These are phyloP conservation scores for Beauveria australis DNA, from an alignment of 2,329 filamentous ascomycete species.

Conservation along the genomic window DNA sequence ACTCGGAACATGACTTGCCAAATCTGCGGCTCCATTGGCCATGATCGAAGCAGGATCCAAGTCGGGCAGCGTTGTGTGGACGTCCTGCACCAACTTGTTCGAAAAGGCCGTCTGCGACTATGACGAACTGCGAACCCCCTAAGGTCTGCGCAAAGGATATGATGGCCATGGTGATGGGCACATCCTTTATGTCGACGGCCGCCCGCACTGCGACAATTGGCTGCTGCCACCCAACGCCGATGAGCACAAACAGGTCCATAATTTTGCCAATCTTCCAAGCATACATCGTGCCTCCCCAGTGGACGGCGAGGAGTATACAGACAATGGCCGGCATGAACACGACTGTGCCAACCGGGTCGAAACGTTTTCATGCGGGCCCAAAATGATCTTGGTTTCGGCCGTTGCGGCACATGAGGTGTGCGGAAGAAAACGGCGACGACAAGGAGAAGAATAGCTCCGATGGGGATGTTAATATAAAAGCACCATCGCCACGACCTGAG, in stretches of 20 bases:
- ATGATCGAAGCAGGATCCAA: neutral
- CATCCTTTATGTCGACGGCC: constrained; percentile 28
- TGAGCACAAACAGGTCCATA: constrained; percentile 26
- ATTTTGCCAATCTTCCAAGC: constrained; percentile 14
- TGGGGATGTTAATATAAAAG: constrained; percentile 24
- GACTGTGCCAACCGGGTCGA: constrained; percentile 17
- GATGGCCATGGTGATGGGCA: constrained; percentile 33
- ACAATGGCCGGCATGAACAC: constrained; percentile 26
- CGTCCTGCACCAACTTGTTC: neutral
- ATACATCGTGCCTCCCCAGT: constrained; percentile 33
- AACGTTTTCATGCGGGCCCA: constrained; percentile 12
- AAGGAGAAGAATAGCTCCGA: constrained; percentile 15
- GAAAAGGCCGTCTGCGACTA: constrained; percentile 5
- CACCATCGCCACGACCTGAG: constrained; percentile 22
- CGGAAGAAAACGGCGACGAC: constrained; percentile 22
- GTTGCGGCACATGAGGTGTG: constrained; percentile 34
- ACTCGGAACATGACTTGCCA: neutral
- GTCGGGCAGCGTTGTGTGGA: neutral
- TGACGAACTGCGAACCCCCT: neutral
- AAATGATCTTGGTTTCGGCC: constrained; percentile 23
- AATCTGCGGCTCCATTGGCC: neutral
- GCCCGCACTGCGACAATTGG: constrained; percentile 32
- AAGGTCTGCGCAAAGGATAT: constrained; percentile 25
- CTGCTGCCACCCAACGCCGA: constrained; percentile 31
- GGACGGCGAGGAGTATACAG: constrained; percentile 37